Conservation (phyloP, 345 rosid species). For the Euclidium syriacum region DNA sequence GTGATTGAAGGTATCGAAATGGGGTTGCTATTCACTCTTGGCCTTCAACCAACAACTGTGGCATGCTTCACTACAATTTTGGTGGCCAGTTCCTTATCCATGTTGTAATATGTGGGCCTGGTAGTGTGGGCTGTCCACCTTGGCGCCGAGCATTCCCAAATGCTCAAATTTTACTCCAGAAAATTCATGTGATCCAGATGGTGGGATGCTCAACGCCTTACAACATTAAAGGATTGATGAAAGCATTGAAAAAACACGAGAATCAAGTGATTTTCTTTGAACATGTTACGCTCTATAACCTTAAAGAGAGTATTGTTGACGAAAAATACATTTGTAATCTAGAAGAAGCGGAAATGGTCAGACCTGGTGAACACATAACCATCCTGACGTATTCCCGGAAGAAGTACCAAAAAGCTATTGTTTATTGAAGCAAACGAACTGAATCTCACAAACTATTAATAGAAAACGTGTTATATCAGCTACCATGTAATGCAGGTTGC, state of each 20-base stretch:
- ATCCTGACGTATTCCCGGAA: conserved; percentile 82
- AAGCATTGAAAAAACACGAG: conserved; percentile 87
- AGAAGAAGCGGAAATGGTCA: conserved; percentile 93
- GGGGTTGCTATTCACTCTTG: conserved; percentile 86
- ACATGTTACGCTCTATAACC: conserved; percentile 87
- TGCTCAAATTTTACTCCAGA: conserved; percentile 88
- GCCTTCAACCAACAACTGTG: conserved; percentile 96
- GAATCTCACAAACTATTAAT: neutral
- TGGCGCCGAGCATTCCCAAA: conserved; percentile 90
- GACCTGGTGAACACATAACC: conserved; percentile 84
- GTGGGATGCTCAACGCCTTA: conserved; percentile 93
- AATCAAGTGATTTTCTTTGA: conserved; percentile 91
- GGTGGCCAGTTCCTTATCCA: conserved; percentile 92
- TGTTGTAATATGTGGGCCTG: conserved; percentile 80
- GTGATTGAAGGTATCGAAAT: conserved; percentile 87
- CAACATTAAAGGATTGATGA: conserved; percentile 92
- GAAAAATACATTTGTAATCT: conserved; percentile 80
- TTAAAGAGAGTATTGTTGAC: conserved; percentile 81
- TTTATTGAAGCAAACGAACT: neutral
- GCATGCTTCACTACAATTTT: conserved; percentile 95
- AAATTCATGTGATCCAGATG: conserved; percentile 94
- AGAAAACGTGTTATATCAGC: conserved; percentile 27
- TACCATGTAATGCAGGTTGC: conserved; percentile 97
- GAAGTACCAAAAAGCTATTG: conserved; percentile 44
- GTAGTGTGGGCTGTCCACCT: conserved; percentile 95